Evolutionary conservation across 108 stramenopile species (phyloP).

Genomic region (Nannochloropsis gaditana): DNA sequence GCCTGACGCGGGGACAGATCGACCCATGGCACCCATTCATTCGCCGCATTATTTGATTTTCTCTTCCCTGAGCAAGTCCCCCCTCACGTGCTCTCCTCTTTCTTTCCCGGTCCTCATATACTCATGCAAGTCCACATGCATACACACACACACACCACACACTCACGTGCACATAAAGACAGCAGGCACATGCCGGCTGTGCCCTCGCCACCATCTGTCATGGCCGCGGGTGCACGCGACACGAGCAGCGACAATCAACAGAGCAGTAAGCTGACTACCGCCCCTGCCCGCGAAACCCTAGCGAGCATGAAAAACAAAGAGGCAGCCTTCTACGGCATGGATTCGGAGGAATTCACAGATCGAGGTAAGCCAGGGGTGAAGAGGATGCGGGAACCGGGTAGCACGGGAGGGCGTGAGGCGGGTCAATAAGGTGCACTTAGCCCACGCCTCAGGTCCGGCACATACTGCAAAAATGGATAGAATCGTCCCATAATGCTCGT

Average conservation of each 20-base stretch:
- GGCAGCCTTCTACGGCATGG: slow-evolving; percentile 19
- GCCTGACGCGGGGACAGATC: neutral
- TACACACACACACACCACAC: neutral
- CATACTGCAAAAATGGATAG: too few species aligned
- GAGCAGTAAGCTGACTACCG: slow-evolving; percentile 2
- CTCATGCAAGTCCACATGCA: too few species aligned
- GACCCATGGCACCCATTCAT: neutral
- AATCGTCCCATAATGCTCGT: too few species aligned
- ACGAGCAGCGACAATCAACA: neutral
- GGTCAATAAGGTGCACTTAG: too few species aligned
- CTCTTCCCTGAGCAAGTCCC: neutral
- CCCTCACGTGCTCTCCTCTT: neutral
- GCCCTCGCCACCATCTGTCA: neutral
- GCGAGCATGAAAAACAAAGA: neutral
- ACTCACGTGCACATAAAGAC: neutral
- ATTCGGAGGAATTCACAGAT: slow-evolving; percentile 1
- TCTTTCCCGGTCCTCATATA: too few species aligned
- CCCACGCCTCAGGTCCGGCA: too few species aligned
- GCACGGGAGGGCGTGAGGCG: too few species aligned
- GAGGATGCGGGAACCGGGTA: neutral
- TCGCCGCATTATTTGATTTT: neutral
- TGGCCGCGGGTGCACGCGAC: neutral
- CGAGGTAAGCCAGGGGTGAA: neutral
- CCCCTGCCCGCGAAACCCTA: neutral
- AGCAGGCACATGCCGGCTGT: slow-evolving; percentile 19